These are phyloP conservation scores for Alternaria arbusti DNA, from an alignment of 2,329 filamentous ascomycete genomes.

Conservation along the genomic window DNA sequence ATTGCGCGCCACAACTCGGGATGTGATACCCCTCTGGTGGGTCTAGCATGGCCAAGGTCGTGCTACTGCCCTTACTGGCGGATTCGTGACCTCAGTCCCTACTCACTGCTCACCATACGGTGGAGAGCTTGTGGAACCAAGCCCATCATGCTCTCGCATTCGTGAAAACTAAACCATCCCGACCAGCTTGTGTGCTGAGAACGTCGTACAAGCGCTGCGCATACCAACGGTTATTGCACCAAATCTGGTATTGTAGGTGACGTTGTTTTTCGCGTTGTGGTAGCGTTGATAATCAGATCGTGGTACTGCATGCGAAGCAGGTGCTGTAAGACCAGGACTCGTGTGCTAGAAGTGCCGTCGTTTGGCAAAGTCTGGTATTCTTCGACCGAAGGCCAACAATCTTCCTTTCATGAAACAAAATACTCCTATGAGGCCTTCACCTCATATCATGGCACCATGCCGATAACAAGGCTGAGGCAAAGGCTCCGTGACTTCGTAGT, in stretches of 20 bases:
- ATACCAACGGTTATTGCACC: neutral
- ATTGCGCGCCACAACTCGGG: neutral
- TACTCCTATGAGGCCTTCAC: neutral
- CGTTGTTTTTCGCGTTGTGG: neutral
- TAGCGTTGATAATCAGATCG: neutral
- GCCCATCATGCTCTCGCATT: neutral
- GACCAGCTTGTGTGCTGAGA: neutral
- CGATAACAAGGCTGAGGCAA: constrained; percentile 41
- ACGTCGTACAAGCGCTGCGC: neutral
- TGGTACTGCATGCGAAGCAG: neutral
- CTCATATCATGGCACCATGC: constrained; percentile 40
- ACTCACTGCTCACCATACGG: neutral
- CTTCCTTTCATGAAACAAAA: neutral
- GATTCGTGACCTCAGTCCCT: neutral
- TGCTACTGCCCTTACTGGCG: neutral
- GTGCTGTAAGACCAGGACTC: neutral
- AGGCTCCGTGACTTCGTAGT: constrained; percentile 43
- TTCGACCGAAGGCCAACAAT: neutral
- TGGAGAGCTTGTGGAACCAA: neutral
- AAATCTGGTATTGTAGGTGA: neutral
- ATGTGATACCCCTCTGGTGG: neutral
- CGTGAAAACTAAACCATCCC: neutral
- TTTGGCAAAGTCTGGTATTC: neutral
- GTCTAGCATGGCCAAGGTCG: neutral
- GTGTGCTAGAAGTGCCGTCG: neutral